Conservation (phyloP, 768 basidiomycete genomes). For the Trametes punicea region DNA sequence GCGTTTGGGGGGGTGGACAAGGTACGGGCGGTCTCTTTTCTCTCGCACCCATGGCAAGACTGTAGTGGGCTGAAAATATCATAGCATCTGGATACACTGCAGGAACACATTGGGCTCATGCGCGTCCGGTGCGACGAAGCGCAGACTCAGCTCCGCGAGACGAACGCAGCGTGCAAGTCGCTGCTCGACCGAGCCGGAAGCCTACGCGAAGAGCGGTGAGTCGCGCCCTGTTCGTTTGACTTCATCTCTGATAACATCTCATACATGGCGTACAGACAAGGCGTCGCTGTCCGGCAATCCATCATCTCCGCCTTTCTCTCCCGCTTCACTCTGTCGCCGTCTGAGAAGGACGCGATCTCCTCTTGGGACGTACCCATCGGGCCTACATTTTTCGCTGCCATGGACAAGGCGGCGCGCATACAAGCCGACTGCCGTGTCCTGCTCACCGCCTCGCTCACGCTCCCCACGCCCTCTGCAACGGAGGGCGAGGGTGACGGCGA, state of each 20-base stretch:
- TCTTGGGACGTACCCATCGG: constrained; percentile 80
- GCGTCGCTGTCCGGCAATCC: constrained; percentile 65
- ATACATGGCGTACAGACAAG: constrained; percentile 47
- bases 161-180: constrained; percentile 72
- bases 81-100: constrained; percentile 82
- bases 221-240: background rate
- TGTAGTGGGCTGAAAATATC: background rate
- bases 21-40: constrained; percentile 47
- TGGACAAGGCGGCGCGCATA: constrained; percentile 84
- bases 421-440: constrained; percentile 82
- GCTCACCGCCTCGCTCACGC: constrained; percentile 44
- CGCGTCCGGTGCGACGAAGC: constrained; percentile 79
- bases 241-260: background rate
- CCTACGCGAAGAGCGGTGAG: constrained; percentile 69
- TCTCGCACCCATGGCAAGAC: background rate
- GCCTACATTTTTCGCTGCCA: constrained; percentile 71
- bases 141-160: constrained; percentile 68
- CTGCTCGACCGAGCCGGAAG: constrained; percentile 82
- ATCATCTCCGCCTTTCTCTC: constrained; percentile 78
- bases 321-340: constrained; percentile 78
- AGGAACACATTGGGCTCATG: constrained; percentile 79
- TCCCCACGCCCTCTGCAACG: background rate
- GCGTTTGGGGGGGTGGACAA: constrained; percentile 89
- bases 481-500: background rate
- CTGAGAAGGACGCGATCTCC: constrained; percentile 69